A percentile compares a stretch with the other conserved stretches of the same genome.
These are phyloP conservation scores for Barbarea vulgaris DNA, from an alignment of 345 rosid species.

Conservation along the genomic window DNA sequence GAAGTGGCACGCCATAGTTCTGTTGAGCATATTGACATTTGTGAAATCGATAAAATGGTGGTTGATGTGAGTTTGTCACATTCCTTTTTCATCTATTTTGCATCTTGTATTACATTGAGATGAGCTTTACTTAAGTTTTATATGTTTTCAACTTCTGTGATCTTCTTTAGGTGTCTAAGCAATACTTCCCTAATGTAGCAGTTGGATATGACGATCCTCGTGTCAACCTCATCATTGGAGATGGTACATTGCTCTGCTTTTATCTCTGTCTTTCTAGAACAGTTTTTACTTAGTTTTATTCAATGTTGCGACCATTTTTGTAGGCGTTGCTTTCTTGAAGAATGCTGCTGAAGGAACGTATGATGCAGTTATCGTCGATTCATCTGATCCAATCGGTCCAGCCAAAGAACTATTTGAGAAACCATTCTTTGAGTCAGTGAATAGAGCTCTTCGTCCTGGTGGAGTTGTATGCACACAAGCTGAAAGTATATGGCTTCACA, in stretches of 20 bases:
- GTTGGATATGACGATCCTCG: constrained; percentile 94
- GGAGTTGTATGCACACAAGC: constrained; percentile 96
- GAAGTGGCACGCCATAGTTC: constrained; percentile 92
- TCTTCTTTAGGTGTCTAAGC: constrained; percentile 70
- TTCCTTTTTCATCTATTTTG: not conserved
- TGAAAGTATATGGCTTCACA: constrained; percentile 99
- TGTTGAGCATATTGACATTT: constrained; percentile 83
- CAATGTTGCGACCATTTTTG: constrained; percentile 15
- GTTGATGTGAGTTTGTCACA: constrained; percentile 73
- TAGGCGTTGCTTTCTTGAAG: constrained; percentile 91
- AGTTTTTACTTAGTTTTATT: not conserved
- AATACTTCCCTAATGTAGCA: constrained; percentile 81
- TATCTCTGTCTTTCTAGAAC: not conserved
- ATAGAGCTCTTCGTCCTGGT: constrained; percentile 95
- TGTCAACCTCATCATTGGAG: constrained; percentile 80
- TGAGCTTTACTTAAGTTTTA: not conserved
- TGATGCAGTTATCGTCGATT: constrained; percentile 93
- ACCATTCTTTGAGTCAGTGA: constrained; percentile 82
- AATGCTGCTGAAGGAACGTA: constrained; percentile 77
- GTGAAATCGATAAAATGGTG: constrained; percentile 97
- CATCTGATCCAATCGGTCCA: constrained; percentile 96
- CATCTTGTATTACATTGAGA: not conserved
- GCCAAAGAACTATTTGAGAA: constrained; percentile 97
- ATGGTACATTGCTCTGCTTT: constrained; percentile 52
- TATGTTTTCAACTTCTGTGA: not conserved